A percentile compares a stretch with the other conserved stretches of the same genome.
Conservation (phyloP, 352 stramenopile species). For the Phytopythium kandeliae region DNA sequence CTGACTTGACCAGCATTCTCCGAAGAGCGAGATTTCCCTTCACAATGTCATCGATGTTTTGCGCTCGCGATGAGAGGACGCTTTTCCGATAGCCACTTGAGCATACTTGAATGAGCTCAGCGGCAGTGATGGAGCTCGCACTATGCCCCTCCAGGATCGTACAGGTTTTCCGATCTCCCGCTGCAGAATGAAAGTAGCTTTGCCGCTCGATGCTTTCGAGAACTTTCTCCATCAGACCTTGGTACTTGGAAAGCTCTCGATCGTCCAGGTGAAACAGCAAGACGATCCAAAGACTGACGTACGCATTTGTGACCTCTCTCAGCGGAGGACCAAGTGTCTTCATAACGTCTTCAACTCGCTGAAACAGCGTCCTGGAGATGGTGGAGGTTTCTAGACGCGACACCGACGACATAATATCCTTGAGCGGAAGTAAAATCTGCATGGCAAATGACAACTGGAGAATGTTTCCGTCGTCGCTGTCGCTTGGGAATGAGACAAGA, state of each 20-base stretch:
- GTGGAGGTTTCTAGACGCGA: slow-evolving; percentile 30
- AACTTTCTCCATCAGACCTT: slow-evolving; percentile 27
- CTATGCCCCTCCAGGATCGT: neutral
- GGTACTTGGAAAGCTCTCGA: slow-evolving; percentile 40
- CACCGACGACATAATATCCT: slow-evolving; percentile 28
- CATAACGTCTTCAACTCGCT: slow-evolving; percentile 41
- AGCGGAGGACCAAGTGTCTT: slow-evolving; percentile 27
- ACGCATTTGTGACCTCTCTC: slow-evolving; percentile 19
- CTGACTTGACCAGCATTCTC: neutral
- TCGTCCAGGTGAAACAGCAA: slow-evolving; percentile 44
- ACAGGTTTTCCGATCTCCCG: neutral
- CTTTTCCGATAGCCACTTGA: neutral
- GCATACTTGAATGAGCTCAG: slow-evolving; percentile 1
- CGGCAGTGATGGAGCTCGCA: neutral
- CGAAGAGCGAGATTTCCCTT: slow-evolving; percentile 6
- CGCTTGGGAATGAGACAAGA: slow-evolving; percentile 32
- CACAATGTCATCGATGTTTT: slow-evolving; percentile 19
- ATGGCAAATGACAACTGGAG: slow-evolving; percentile 24
- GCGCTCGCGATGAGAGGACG: neutral
- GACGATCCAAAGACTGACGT: slow-evolving; percentile 37
- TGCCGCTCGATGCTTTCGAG: slow-evolving; percentile 33
- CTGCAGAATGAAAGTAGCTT: slow-evolving; percentile 7
- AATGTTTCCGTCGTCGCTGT: slow-evolving; percentile 21
- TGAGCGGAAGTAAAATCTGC: slow-evolving; percentile 44
- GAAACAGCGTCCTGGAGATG: slow-evolving; percentile 32